Conservation (phyloP, 2,329 filamentous ascomycete genomes). For the Berkeleyomyces rouxiae region DNA sequence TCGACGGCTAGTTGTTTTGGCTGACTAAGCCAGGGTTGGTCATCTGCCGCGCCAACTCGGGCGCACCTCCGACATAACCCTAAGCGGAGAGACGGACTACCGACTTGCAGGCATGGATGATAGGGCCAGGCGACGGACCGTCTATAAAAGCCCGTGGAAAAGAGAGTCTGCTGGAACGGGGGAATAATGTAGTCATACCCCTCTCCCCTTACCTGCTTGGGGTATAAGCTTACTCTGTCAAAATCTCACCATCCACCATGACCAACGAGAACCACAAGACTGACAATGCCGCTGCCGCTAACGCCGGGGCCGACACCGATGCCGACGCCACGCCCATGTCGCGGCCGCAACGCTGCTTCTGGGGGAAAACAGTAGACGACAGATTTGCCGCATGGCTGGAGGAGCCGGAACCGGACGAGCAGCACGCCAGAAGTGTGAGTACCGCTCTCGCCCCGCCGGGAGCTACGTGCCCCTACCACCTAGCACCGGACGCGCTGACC, state of each 20-base stretch:
- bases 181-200: no score
- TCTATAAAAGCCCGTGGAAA: no score
- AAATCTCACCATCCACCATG: background rate
- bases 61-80: background rate
- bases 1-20: background rate
- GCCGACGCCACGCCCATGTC: background rate
- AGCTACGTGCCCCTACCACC: background rate
- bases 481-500: background rate
- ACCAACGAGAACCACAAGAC: background rate
- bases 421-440: slow-evolving; percentile 1
- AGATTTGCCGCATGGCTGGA: slow-evolving; percentile 9
- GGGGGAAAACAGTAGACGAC: slow-evolving; percentile 5
- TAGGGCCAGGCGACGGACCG: no score
- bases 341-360: background rate
- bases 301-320: background rate
- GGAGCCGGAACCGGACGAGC: background rate
- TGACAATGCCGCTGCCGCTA: background rate
- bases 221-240: no score
- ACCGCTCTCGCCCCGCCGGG: background rate
- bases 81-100: background rate
- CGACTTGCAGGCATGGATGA: no score
- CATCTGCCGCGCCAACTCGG: no score
- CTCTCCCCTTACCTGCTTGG: no score
- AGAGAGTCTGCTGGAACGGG: no score
- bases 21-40: background rate